Conservation (phyloP, 1,284 basidiomycete species). For the Sporisorium sorghi region DNA sequence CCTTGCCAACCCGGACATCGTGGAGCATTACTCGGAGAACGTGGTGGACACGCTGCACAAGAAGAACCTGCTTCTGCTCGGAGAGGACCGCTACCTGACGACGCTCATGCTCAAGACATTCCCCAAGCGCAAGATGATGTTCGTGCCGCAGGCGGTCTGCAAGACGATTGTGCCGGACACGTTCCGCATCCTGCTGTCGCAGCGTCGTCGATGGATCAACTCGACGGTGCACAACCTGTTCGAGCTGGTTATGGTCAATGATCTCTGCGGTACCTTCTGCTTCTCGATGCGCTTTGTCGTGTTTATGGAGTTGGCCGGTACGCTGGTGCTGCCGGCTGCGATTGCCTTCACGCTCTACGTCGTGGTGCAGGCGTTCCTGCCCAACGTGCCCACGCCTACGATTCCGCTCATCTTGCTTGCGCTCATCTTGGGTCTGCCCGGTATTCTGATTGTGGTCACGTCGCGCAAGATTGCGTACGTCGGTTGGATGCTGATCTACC, state of each 20-base stretch:
- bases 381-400: constrained; percentile 50
- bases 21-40: constrained; percentile 72
- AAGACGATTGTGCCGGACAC: constrained; percentile 72
- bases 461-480: constrained; percentile 70
- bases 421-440: constrained; percentile 71
- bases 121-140: constrained; percentile 72
- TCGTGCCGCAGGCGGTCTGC: constrained; percentile 71
- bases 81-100: constrained; percentile 72
- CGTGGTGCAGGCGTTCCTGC: constrained; percentile 64
- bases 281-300: constrained; percentile 71
- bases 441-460: constrained; percentile 71
- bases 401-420: constrained; percentile 68
- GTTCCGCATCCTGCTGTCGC: constrained; percentile 71
- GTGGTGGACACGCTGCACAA: constrained; percentile 72
- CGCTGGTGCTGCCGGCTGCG: constrained; percentile 71
- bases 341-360: constrained; percentile 71
- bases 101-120: constrained; percentile 72
- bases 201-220: constrained; percentile 72
- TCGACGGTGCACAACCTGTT: constrained; percentile 72
- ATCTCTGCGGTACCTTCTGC: constrained; percentile 72
- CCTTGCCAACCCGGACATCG: constrained; percentile 71
- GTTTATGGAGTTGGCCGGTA: constrained; percentile 72
- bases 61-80: constrained; percentile 72
- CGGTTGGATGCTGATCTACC: constrained; percentile 71
- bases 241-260: constrained; percentile 71